Evolutionary conservation across 345 rosid genomes (phyloP).

Genomic region (Eucalyptus camaldulensis): DNA sequence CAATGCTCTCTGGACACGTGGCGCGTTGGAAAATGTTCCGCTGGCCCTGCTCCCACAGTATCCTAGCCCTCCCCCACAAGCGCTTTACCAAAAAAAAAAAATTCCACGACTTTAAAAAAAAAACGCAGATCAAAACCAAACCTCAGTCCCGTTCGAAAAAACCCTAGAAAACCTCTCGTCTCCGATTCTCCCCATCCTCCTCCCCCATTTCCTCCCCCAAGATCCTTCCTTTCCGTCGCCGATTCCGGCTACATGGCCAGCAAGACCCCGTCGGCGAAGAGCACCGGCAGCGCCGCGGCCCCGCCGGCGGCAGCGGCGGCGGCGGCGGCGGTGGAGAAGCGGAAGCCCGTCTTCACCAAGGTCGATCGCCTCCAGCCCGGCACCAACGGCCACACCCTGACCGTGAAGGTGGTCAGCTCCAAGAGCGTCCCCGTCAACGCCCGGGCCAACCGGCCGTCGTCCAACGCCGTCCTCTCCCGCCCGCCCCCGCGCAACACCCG

Average conservation of each 20-base stretch:
- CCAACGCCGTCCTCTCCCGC: slow-evolving; percentile 13
- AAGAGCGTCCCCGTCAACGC: slow-evolving; percentile 20
- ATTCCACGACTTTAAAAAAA: background rate
- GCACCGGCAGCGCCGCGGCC: slow-evolving; percentile 1
- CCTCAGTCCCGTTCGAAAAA: background rate
- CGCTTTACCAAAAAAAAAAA: background rate
- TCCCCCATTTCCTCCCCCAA: background rate
- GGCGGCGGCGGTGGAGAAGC: slow-evolving; percentile 18
- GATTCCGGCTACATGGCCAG: background rate
- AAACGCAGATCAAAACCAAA: background rate
- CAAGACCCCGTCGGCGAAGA: slow-evolving; percentile 1
- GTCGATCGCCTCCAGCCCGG: slow-evolving; percentile 61
- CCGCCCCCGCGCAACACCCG: slow-evolving; percentile 30
- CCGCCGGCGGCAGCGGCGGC: background rate
- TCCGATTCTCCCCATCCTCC: background rate
- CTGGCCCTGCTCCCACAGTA: background rate
- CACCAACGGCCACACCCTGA: slow-evolving; percentile 53
- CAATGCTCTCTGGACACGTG: background rate
- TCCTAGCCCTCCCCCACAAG: background rate
- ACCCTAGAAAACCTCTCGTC: background rate
- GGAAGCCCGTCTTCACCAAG: slow-evolving; percentile 57
- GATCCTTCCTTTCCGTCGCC: background rate
- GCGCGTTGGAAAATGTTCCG: background rate
- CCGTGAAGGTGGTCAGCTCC: slow-evolving; percentile 41
- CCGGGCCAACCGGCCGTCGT: slow-evolving; percentile 7